Evolutionary conservation across 805 yeast genomes (phyloP).

Genomic region (Yamadazyma laniorum): DNA sequence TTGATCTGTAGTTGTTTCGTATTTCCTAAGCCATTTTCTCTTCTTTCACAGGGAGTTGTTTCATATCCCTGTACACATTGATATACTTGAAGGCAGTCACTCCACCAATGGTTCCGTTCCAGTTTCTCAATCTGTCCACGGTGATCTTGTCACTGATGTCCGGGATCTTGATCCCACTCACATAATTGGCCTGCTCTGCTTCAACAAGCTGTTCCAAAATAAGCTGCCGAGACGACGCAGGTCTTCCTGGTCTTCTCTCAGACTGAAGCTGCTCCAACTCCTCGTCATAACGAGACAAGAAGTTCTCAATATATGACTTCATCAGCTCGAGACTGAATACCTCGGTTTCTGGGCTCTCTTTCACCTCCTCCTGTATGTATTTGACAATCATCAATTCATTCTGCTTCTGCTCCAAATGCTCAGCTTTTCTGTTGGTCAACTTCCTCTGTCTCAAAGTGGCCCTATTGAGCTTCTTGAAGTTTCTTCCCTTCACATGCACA

Average conservation of each 20-base stretch:
- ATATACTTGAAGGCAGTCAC: conserved; percentile 58
- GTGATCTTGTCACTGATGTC: conserved; percentile 62
- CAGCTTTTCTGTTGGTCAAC: conserved; percentile 56
- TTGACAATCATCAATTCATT: conserved; percentile 60
- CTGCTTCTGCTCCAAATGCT: conserved; percentile 56
- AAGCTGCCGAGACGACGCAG: conserved; percentile 70
- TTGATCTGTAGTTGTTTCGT: no score
- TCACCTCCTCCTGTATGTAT: conserved; percentile 40
- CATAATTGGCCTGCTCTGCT: conserved; percentile 59
- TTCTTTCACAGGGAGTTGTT: conserved; percentile 23
- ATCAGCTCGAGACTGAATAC: conserved; percentile 57
- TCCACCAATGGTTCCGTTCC: conserved; percentile 87
- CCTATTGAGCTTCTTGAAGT: conserved; percentile 75
- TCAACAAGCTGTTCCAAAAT: conserved; percentile 59
- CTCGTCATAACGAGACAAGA: conserved; percentile 66
- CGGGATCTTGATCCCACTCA: conserved; percentile 70
- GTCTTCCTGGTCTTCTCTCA: conserved; percentile 84
- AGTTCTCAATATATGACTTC: conserved; percentile 58
- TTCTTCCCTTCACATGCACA: conserved; percentile 86
- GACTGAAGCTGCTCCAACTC: conserved; percentile 63
- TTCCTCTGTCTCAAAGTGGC: conserved; percentile 86
- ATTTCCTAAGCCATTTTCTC: no score
- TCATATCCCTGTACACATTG: conserved; percentile 29
- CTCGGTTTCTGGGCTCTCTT: conserved; percentile 24
- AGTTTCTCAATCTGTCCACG: conserved; percentile 58